Conservation (phyloP, 1,139 yeast genomes). For the Magnusiomyces fungicola region DNA sequence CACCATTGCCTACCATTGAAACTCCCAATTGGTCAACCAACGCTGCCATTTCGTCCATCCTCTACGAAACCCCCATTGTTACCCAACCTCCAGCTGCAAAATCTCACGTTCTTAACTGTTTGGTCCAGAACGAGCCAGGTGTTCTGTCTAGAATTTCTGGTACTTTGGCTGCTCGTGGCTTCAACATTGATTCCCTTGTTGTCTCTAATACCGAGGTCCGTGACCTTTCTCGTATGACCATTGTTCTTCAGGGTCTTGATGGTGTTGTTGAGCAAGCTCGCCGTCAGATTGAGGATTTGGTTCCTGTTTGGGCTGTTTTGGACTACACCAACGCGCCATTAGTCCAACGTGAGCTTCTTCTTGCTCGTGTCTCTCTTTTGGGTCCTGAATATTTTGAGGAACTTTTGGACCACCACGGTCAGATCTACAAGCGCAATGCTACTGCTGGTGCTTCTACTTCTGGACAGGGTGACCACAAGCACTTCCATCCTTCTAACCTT, state of each 20-base stretch:
- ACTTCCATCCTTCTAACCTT: conserved; percentile 77
- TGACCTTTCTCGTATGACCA: conserved; percentile 94
- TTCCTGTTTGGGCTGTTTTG: conserved; percentile 95
- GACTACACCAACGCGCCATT: conserved; percentile 89
- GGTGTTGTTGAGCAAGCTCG: conserved; percentile 98
- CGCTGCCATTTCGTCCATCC: conserved; percentile 89
- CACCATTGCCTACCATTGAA: conserved; percentile 90
- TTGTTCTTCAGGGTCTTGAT: conserved; percentile 88
- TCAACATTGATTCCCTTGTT: conserved; percentile 93
- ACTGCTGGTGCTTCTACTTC: conserved; percentile 24
- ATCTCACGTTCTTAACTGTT: conserved; percentile 88
- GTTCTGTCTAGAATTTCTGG: conserved; percentile 90
- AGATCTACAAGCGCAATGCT: conserved; percentile 29
- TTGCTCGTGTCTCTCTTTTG: conserved; percentile 87
- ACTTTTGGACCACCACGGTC: conserved; percentile 78
- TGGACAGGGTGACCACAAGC: conserved; percentile 23
- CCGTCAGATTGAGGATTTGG: conserved; percentile 94
- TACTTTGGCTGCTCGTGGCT: conserved; percentile 94
- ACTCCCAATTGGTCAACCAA: conserved; percentile 94
- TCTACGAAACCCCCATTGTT: conserved; percentile 86
- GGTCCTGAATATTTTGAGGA: conserved; percentile 98
- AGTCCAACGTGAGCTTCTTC: conserved; percentile 79
- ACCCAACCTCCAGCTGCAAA: conserved; percentile 37
- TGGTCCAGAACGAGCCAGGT: conserved; percentile 98
- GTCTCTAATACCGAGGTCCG: conserved; percentile 95